Evolutionary conservation across 2,329 filamentous ascomycete species (phyloP).

Genomic region (Verticillium zaregamsianum): DNA sequence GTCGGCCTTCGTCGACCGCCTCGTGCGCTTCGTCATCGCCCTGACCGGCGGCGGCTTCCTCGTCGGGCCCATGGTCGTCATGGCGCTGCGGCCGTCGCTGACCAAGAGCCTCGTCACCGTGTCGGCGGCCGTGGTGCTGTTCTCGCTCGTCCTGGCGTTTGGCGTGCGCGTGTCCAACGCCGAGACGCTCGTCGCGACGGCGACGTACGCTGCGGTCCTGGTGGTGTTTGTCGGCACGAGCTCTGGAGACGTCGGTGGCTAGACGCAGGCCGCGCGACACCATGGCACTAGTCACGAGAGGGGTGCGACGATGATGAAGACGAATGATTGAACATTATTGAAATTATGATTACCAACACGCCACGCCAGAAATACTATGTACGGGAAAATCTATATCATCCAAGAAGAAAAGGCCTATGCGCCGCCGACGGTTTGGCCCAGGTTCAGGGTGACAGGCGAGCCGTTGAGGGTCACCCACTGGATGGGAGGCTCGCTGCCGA

Average conservation of each 20-base stretch:
- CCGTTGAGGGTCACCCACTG: slow-evolving; percentile 44
- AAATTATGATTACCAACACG: neutral
- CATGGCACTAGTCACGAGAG: neutral
- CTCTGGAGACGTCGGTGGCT: neutral
- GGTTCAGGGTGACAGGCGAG: slow-evolving; percentile 24
- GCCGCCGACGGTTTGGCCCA: neutral
- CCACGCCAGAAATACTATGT: neutral
- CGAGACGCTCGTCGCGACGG: slow-evolving; percentile 11
- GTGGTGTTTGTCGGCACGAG: slow-evolving; percentile 16
- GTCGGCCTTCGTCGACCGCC: slow-evolving; percentile 1
- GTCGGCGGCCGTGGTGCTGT: slow-evolving; percentile 10
- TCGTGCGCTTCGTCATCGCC: slow-evolving; percentile 9
- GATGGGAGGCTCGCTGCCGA: slow-evolving; percentile 50
- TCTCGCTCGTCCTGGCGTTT: slow-evolving; percentile 6
- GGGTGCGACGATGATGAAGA: neutral
- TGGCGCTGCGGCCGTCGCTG: slow-evolving; percentile 5
- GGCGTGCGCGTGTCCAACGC: slow-evolving; percentile 4
- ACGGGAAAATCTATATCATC: neutral
- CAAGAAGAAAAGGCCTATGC: neutral
- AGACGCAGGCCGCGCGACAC: too few relatives aligned
- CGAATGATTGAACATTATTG: neutral
- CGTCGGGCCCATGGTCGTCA: slow-evolving; percentile 14
- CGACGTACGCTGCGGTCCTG: slow-evolving; percentile 15
- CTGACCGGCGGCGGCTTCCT: slow-evolving; percentile 8
- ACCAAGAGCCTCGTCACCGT: slow-evolving; percentile 11